These are phyloP conservation scores for Dactylellina haptotyla DNA, from an alignment of 2,329 filamentous ascomycete genomes.

Conservation along the genomic window DNA sequence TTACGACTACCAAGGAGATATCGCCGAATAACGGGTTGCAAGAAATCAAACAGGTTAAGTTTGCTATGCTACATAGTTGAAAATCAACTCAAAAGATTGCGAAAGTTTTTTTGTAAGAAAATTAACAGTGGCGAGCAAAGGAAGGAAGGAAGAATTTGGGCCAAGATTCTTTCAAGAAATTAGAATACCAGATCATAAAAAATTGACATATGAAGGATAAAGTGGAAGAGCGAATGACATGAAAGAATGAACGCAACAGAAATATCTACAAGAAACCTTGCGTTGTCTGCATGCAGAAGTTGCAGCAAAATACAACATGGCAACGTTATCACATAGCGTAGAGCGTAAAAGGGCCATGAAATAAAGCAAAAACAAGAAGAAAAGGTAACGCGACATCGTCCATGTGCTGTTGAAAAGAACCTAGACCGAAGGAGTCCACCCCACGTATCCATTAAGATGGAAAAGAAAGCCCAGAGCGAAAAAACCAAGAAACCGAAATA, in stretches of 20 bases:
- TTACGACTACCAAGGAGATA: background rate
- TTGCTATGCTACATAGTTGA: conserved; percentile 30
- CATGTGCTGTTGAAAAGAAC: conserved; percentile 28
- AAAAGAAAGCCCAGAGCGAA: conserved; percentile 30
- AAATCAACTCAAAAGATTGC: conserved; percentile 1
- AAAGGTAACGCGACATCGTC: conserved; percentile 38
- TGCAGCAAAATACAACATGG: conserved; percentile 53
- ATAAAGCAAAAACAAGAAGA: conserved; percentile 12
- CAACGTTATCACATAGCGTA: conserved; percentile 52
- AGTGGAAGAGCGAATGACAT: background rate
- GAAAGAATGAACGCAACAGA: conserved; percentile 6
- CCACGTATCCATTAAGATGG: conserved; percentile 32
- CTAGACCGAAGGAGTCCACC: conserved; percentile 48
- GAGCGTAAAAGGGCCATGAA: conserved; percentile 27
- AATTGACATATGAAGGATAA: conserved; percentile 33
- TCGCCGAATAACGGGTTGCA: background rate
- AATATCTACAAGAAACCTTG: conserved; percentile 48
- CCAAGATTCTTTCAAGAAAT: conserved; percentile 24
- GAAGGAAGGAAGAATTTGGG: conserved; percentile 4
- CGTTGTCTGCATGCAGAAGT: conserved; percentile 45
- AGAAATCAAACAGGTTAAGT: background rate
- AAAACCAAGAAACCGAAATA: conserved; percentile 11
- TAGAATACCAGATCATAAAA: conserved; percentile 34
- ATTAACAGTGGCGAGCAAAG: no score
- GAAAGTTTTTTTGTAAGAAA: background rate